phyloP scores from a whole-genome alignment of 257 asterid species.

The Petrea volubilis region DNA sequence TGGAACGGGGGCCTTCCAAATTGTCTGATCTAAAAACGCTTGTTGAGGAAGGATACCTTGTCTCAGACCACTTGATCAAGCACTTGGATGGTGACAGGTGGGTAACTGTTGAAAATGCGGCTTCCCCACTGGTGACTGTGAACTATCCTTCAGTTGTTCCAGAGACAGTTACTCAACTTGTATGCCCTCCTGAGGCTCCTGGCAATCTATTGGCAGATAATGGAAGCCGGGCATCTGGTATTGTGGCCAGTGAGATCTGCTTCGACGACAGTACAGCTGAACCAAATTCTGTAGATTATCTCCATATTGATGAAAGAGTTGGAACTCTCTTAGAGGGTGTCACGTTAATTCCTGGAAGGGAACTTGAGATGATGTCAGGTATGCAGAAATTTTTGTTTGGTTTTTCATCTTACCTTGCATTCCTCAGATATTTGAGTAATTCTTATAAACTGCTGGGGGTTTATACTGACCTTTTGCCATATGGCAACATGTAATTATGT shows the following conservation, averaged over 20 bases:
- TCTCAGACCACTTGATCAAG: slow-evolving; percentile 88
- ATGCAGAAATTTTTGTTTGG: slow-evolving; percentile 23
- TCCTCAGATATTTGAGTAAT: not conserved
- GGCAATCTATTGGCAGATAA: slow-evolving; percentile 82
- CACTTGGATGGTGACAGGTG: slow-evolving; percentile 89
- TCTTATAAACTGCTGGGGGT: slow-evolving; percentile 16
- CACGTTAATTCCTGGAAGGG: slow-evolving; percentile 71
- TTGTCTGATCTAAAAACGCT: slow-evolving; percentile 78
- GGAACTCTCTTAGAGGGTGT: slow-evolving; percentile 68
- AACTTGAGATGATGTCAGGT: slow-evolving; percentile 84
- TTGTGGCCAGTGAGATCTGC: slow-evolving; percentile 29
- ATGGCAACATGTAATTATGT: not conserved
- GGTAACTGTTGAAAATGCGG: slow-evolving; percentile 95
- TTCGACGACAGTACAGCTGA: slow-evolving; percentile 33
- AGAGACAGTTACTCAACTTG: slow-evolving; percentile 82
- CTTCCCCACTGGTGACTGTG: slow-evolving; percentile 70
- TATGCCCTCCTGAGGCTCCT: slow-evolving; percentile 97
- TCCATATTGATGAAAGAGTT: slow-evolving; percentile 73
- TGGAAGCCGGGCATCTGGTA: slow-evolving; percentile 42
- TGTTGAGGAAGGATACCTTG: slow-evolving; percentile 77
- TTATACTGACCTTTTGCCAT: not conserved
- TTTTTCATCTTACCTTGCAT: not conserved
- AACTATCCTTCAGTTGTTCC: slow-evolving; percentile 73
- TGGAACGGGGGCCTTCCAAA: slow-evolving; percentile 83
- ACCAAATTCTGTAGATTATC: slow-evolving; percentile 45